These are phyloP conservation scores for Chaetomium fimeti DNA, from an alignment of 495 filamentous ascomycete species.

Conservation along the genomic window DNA sequence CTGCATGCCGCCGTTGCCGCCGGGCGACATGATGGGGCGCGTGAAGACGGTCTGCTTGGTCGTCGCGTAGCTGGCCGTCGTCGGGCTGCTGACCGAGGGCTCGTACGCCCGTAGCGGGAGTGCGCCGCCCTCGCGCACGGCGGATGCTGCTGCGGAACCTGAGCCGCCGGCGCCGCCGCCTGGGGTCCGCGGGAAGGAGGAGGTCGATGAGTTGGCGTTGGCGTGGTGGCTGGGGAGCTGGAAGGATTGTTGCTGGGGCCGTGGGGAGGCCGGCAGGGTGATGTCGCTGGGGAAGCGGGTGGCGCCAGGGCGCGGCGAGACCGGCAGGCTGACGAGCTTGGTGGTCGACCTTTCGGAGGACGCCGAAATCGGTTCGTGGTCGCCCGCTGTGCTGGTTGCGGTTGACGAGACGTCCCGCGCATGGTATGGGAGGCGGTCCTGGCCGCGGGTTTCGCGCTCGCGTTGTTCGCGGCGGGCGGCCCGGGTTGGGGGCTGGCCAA, in stretches of 20 bases:
- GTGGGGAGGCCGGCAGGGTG: conserved; percentile 35
- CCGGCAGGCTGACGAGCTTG: conserved; percentile 46
- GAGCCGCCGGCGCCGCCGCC: conserved; percentile 7
- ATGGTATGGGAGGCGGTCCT: conserved; percentile 27
- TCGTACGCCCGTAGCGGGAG: conserved; percentile 65
- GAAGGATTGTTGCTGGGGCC: conserved; percentile 11
- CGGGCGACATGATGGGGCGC: conserved; percentile 32
- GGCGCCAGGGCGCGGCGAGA: conserved; percentile 47
- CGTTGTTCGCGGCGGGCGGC: conserved; percentile 18
- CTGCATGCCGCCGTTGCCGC: conserved; percentile 42
- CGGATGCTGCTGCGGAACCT: conserved; percentile 25
- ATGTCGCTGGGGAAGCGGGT: conserved; percentile 48
- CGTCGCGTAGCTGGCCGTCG: conserved; percentile 46
- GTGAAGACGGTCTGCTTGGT: conserved; percentile 82
- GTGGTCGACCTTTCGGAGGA: conserved; percentile 43
- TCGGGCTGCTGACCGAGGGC: conserved; percentile 49
- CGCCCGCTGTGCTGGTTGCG: conserved; percentile 26
- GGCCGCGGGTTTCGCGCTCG: conserved; percentile 16
- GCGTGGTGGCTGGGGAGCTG: not conserved
- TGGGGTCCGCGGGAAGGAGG: conserved; percentile 14
- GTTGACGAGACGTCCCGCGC: conserved; percentile 36
- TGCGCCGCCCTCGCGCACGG: conserved; percentile 48
- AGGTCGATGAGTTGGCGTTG: conserved; percentile 1
- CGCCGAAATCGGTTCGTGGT: conserved; percentile 44
- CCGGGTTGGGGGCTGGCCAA: conserved; percentile 23